phyloP scores from a whole-genome alignment of 495 filamentous ascomycete genomes.

The Apiosordaria backusii region DNA sequence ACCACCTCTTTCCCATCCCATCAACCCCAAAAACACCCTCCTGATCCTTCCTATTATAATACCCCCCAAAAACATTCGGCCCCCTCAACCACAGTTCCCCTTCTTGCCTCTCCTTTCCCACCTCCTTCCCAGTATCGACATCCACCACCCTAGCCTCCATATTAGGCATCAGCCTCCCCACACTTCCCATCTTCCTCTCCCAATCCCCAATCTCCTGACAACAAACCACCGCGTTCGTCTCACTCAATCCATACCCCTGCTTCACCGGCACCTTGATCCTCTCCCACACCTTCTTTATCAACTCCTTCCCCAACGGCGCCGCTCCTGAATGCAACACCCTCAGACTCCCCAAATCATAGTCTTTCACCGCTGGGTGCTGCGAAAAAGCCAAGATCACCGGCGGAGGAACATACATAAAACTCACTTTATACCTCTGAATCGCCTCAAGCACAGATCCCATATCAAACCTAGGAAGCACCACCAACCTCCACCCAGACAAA shows the following conservation, averaged over 20 bases:
- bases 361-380: constrained; percentile 70
- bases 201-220: constrained; percentile 72
- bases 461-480: constrained; percentile 84
- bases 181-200: constrained; percentile 71
- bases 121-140: constrained; percentile 52
- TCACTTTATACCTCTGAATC: constrained; percentile 71
- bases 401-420: constrained; percentile 79
- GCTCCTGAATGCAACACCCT: constrained; percentile 88
- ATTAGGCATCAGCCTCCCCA: constrained; percentile 76
- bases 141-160: constrained; percentile 80
- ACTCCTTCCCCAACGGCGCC: constrained; percentile 78
- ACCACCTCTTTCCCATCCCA: constrained; percentile 52
- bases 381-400: constrained; percentile 77
- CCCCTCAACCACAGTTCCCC: constrained; percentile 79
- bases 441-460: constrained; percentile 71
- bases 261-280: constrained; percentile 70
- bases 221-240: constrained; percentile 52
- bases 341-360: constrained; percentile 76
- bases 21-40: constrained; percentile 55
- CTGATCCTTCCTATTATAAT: constrained; percentile 65
- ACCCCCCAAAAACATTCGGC: constrained; percentile 72
- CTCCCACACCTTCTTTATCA: constrained; percentile 73
- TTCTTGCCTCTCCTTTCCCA: constrained; percentile 44
- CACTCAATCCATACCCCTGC: constrained; percentile 57
- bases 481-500: constrained; percentile 61